These are phyloP conservation scores for Sporisorium scitamineum DNA, from an alignment of 1,284 basidiomycete species.

Conservation along the genomic window DNA sequence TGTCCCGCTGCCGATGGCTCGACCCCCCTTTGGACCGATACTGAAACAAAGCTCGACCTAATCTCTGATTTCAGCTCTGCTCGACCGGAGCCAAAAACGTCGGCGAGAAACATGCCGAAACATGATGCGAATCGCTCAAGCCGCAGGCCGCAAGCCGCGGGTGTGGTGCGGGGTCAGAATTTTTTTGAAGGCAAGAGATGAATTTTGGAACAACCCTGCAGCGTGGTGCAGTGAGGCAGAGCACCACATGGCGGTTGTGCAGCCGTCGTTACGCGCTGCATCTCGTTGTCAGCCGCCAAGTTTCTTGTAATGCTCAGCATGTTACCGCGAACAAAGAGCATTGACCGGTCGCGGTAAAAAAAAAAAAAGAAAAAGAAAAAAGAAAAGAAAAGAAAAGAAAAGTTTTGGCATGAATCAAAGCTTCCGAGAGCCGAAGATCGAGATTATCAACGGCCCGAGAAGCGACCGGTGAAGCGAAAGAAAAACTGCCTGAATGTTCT, in stretches of 20 bases:
- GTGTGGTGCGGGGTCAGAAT: background rate
- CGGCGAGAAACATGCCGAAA: slow-evolving; percentile 4
- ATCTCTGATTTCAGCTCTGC: background rate
- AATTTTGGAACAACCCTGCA: background rate
- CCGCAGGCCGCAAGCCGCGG: slow-evolving; percentile 2
- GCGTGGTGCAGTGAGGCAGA: too few species aligned
- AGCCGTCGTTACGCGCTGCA: background rate
- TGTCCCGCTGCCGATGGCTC: too few species aligned
- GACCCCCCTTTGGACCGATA: background rate
- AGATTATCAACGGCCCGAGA: background rate
- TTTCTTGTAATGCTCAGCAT: too few species aligned
- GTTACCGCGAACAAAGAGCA: too few species aligned
- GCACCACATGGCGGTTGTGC: background rate
- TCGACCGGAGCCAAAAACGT: background rate
- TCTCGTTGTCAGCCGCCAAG: background rate
- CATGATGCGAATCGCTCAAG: background rate
- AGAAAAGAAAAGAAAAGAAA: background rate
- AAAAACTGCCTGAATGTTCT: background rate
- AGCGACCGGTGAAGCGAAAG: background rate
- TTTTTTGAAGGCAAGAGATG: background rate
- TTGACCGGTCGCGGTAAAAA: too few species aligned
- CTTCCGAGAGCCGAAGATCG: background rate
- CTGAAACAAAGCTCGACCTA: background rate
- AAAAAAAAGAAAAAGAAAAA: background rate
- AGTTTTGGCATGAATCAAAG: background rate